These are phyloP conservation scores for Sordariomycetes sp. DNA, from an alignment of 2,329 filamentous ascomycete species.

Conservation along the genomic window DNA sequence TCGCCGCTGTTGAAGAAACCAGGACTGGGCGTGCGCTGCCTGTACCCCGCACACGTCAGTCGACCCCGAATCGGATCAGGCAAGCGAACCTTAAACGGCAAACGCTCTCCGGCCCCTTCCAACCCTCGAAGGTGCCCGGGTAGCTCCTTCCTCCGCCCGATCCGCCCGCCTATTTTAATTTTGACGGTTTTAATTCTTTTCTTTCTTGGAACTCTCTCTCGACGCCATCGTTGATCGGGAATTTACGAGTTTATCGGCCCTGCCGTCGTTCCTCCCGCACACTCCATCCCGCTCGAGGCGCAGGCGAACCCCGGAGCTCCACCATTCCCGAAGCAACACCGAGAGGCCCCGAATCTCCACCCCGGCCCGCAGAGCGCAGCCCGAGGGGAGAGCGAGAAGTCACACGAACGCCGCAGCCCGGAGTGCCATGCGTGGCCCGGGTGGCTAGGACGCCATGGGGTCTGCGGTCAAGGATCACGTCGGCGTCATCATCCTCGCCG, in stretches of 20 bases:
- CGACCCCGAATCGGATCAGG: not conserved
- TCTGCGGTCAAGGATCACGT: constrained; percentile 2
- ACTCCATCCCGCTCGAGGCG: not conserved
- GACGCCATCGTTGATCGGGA: not conserved
- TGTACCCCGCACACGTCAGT: too few species aligned
- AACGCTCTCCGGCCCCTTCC: not conserved
- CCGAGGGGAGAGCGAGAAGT: not conserved
- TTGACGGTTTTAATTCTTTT: not conserved
- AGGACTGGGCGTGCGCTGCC: too few species aligned
- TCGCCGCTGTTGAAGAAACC: too few species aligned
- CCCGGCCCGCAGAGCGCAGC: not conserved
- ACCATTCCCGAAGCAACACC: not conserved
- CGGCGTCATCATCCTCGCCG: constrained; percentile 4
- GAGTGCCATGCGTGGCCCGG: not conserved
- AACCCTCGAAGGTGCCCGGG: not conserved
- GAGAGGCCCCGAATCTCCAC: not conserved
- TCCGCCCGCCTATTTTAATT: not conserved
- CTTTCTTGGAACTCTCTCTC: not conserved
- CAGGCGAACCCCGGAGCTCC: not conserved
- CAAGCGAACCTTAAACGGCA: not conserved
- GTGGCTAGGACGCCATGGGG: constrained; percentile 1
- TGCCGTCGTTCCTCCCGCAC: not conserved
- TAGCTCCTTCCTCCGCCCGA: not conserved
- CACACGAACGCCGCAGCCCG: not conserved
- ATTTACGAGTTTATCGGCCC: not conserved